Conservation (phyloP, 768 basidiomycete species). For the Vararia minispora region DNA sequence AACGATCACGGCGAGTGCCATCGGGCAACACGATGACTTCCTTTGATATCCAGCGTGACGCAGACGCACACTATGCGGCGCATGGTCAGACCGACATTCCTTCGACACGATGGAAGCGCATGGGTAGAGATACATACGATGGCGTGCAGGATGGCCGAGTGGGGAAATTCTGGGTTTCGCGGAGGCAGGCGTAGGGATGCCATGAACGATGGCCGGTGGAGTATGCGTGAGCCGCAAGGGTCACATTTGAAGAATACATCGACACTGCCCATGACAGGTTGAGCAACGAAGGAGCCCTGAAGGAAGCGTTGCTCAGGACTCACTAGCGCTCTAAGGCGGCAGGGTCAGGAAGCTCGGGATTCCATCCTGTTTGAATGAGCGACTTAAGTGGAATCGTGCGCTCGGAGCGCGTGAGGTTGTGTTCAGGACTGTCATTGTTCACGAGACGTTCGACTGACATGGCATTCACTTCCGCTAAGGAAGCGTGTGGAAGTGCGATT, state of each 20-base stretch:
- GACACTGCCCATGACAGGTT: slow-evolving; percentile 36
- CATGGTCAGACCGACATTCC: slow-evolving; percentile 9
- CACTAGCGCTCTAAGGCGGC: slow-evolving; percentile 66
- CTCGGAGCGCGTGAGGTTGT: slow-evolving; percentile 20
- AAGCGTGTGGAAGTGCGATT: slow-evolving; percentile 18
- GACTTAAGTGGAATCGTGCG: slow-evolving; percentile 48
- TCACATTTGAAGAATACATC: slow-evolving; percentile 85
- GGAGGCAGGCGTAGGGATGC: slow-evolving; percentile 74
- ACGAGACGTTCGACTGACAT: slow-evolving; percentile 14
- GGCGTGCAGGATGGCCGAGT: slow-evolving; percentile 83
- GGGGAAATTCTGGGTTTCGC: slow-evolving; percentile 74
- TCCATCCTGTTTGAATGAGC: slow-evolving; percentile 71
- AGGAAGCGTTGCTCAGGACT: slow-evolving; percentile 17
- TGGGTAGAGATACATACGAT: slow-evolving; percentile 40
- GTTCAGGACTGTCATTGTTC: slow-evolving; percentile 13
- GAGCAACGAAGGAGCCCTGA: slow-evolving; percentile 1
- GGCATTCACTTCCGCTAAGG: slow-evolving; percentile 16
- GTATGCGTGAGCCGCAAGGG: slow-evolving; percentile 74
- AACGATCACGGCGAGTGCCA: slow-evolving; percentile 70
- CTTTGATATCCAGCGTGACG: slow-evolving; percentile 74
- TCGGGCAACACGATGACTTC: slow-evolving; percentile 57
- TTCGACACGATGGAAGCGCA: slow-evolving; percentile 4
- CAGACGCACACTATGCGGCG: slow-evolving; percentile 57
- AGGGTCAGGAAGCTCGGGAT: slow-evolving; percentile 75
- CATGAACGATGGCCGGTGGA: slow-evolving; percentile 74